Percentiles rank a stretch among this genome's conserved stretches.
These are phyloP conservation scores for Fusarium sororula DNA, from an alignment of 2,329 filamentous ascomycete species.

Conservation along the genomic window DNA sequence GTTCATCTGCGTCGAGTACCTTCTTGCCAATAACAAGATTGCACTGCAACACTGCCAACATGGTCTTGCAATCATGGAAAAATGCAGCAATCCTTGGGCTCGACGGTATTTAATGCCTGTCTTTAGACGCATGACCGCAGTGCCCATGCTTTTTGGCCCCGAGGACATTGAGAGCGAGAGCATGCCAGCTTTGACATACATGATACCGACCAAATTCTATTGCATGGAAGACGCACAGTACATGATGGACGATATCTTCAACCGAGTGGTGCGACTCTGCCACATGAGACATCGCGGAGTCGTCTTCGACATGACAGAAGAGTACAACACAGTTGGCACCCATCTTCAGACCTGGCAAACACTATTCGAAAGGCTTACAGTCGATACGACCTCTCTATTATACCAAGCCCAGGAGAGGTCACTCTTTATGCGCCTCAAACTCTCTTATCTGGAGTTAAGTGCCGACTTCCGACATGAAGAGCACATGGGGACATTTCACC, in stretches of 20 bases:
- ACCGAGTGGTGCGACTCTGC: background rate
- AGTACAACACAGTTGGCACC: background rate
- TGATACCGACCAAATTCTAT: background rate
- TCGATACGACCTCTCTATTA: background rate
- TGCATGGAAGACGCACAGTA: conserved; percentile 1
- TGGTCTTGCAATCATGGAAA: background rate
- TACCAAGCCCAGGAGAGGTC: background rate
- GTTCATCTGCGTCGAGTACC: conserved; percentile 9
- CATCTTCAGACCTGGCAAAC: background rate
- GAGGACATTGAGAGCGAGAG: background rate
- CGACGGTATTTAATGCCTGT: conserved; percentile 4
- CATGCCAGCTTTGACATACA: background rate
- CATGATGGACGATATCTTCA: conserved; percentile 13
- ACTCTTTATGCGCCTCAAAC: background rate
- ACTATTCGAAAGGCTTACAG: background rate
- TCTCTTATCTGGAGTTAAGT: background rate
- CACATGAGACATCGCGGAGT: background rate
- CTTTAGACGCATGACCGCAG: background rate
- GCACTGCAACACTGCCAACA: conserved; percentile 1
- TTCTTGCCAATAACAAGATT: background rate
- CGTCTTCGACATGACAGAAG: background rate
- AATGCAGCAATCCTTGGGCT: background rate
- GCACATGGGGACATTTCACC: background rate
- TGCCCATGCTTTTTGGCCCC: conserved; percentile 7
- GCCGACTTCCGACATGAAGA: background rate